These are phyloP conservation scores for Neocallimastix lanati DNA, from an alignment of 192 early-diverging fungal species.

Conservation along the genomic window DNA sequence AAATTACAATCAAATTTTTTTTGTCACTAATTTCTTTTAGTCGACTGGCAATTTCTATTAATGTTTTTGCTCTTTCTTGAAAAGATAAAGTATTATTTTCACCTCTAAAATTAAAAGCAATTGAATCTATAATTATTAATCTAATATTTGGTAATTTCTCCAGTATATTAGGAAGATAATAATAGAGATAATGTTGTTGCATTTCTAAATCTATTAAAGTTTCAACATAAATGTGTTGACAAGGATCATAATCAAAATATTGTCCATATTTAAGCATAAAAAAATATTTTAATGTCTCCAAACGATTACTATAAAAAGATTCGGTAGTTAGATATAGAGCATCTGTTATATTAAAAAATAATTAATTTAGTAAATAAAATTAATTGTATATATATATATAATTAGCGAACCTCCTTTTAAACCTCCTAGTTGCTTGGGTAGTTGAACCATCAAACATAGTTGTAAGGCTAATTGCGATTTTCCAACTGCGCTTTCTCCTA, in stretches of 20 bases:
- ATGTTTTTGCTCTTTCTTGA: constrained; percentile 17
- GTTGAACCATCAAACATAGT: constrained; percentile 47
- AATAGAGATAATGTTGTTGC: constrained; percentile 49
- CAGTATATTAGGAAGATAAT: constrained; percentile 51
- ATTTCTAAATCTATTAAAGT: constrained; percentile 49
- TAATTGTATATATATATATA: background rate
- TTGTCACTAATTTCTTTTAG: constrained; percentile 43
- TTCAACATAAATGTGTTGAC: constrained; percentile 33
- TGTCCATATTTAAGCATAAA: background rate
- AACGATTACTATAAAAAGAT: constrained; percentile 38
- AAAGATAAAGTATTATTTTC: constrained; percentile 17
- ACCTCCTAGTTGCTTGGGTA: constrained; percentile 31
- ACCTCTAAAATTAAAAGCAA: constrained; percentile 54
- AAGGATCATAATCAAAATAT: background rate
- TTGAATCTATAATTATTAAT: constrained; percentile 73
- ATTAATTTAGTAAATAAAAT: background rate
- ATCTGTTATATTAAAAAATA: constrained; percentile 6
- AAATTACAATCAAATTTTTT: constrained; percentile 49
- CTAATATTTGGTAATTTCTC: constrained; percentile 21
- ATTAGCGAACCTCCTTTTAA: constrained; percentile 27
- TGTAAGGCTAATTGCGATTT: constrained; percentile 81
- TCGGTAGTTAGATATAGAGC: constrained; percentile 59
- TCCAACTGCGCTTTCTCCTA: constrained; percentile 60
- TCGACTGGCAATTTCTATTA: constrained; percentile 37
- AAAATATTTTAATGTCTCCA: constrained; percentile 23